Conservation (phyloP, 2,329 filamentous ascomycete genomes). For the Botryotinia narcissicola region DNA sequence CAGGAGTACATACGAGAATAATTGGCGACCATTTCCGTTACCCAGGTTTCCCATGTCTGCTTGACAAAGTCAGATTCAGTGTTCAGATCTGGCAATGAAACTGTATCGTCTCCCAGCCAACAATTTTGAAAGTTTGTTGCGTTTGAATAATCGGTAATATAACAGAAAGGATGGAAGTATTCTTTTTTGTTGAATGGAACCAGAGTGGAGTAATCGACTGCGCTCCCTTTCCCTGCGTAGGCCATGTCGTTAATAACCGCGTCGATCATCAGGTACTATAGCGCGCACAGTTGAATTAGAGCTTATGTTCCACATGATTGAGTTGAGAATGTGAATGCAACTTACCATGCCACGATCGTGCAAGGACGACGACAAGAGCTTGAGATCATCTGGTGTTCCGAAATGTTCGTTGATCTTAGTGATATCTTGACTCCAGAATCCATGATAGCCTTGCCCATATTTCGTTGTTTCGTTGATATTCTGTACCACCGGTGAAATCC, state of each 20-base stretch:
- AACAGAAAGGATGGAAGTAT: slow-evolving; percentile 26
- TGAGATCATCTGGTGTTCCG: slow-evolving; percentile 58
- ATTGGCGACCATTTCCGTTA: slow-evolving; percentile 25
- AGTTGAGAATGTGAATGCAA: not conserved
- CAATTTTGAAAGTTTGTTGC: slow-evolving; percentile 34
- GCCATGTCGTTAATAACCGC: slow-evolving; percentile 49
- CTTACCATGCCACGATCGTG: slow-evolving; percentile 50
- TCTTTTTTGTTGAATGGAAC: slow-evolving; percentile 27
- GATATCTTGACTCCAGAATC: slow-evolving; percentile 46
- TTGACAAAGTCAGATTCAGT: slow-evolving; percentile 33
- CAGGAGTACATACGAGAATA: slow-evolving; percentile 25
- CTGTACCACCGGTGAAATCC: slow-evolving; percentile 45
- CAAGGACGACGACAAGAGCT: slow-evolving; percentile 52
- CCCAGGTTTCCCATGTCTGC: slow-evolving; percentile 24
- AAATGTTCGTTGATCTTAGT: slow-evolving; percentile 56
- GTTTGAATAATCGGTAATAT: slow-evolving; percentile 39
- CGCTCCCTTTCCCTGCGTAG: slow-evolving; percentile 20
- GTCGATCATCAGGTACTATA: slow-evolving; percentile 46
- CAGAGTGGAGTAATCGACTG: slow-evolving; percentile 25
- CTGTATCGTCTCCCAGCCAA: slow-evolving; percentile 40
- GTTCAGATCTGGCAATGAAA: slow-evolving; percentile 45
- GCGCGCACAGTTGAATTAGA: slow-evolving; percentile 2
- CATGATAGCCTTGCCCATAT: slow-evolving; percentile 44
- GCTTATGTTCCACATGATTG: not conserved
- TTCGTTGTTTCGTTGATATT: slow-evolving; percentile 41